Evolutionary conservation across 257 asterid species (phyloP).

Genomic region (Scutellaria minor): DNA sequence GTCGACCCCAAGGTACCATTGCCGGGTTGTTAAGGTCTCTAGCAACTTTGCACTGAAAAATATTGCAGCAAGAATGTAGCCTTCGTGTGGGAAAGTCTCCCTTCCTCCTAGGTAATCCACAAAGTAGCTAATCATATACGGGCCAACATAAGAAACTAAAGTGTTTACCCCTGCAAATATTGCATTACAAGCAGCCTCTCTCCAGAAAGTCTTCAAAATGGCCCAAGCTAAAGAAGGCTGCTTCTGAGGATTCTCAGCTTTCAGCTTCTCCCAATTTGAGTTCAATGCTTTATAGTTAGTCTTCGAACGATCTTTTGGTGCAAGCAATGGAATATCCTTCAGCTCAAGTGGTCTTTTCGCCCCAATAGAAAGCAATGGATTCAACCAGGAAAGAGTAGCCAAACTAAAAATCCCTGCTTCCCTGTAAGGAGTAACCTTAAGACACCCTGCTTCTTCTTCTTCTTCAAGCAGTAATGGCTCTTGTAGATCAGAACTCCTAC

Average conservation of each 20-base stretch:
- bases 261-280: constrained; percentile 83
- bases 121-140: constrained; percentile 86
- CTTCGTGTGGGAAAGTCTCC: constrained; percentile 68
- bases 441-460: constrained; percentile 97
- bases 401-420: constrained; percentile 91
- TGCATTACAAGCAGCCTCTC: constrained; percentile 82
- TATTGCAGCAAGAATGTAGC: constrained; percentile 77
- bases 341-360: constrained; percentile 94
- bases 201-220: constrained; percentile 82
- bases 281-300: constrained; percentile 73
- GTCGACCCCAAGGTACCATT: constrained; percentile 96
- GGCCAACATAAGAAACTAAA: constrained; percentile 85
- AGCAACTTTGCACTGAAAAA: constrained; percentile 78
- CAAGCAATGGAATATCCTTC: constrained; percentile 84
- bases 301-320: constrained; percentile 87
- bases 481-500: constrained; percentile 67
- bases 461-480: constrained; percentile 66
- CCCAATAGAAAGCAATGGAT: constrained; percentile 89
- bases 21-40: constrained; percentile 78
- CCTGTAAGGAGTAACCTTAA: constrained; percentile 79
- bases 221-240: constrained; percentile 92
- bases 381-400: constrained; percentile 90
- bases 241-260: constrained; percentile 60
- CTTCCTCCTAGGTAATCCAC: constrained; percentile 79
- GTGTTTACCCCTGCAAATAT: constrained; percentile 80